phyloP scores from a whole-genome alignment of 2,329 filamentous ascomycete species.

The Ceratocystis cubensis region DNA sequence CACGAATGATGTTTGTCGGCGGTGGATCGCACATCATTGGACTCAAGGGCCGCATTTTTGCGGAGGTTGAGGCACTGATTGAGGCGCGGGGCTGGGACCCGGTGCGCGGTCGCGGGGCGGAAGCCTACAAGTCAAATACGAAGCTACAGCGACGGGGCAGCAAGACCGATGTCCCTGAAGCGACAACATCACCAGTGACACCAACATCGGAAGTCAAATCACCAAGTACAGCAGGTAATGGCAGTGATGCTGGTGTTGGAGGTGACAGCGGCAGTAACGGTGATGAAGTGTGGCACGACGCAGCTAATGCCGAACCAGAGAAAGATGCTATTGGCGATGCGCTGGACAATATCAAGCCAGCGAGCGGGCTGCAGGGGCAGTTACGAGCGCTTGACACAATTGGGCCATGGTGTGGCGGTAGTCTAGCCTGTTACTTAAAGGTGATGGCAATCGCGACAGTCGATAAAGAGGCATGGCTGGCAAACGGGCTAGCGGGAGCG shows the following conservation, averaged over 20 bases:
- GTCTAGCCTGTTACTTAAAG: conserved; percentile 54
- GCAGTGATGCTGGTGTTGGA: conserved; percentile 10
- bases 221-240: background rate
- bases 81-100: conserved; percentile 62
- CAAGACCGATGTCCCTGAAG: too few species aligned
- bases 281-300: conserved; percentile 30
- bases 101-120: conserved; percentile 57
- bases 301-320: conserved; percentile 37
- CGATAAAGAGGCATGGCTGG: conserved; percentile 58
- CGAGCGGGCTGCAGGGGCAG: conserved; percentile 37
- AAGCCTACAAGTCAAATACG: conserved; percentile 37
- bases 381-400: conserved; percentile 56
- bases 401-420: conserved; percentile 63
- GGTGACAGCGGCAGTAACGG: conserved; percentile 19
- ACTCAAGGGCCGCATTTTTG: conserved; percentile 61
- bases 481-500: conserved; percentile 52
- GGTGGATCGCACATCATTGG: conserved; percentile 69
- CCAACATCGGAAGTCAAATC: conserved; percentile 18
- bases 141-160: conserved; percentile 30
- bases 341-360: conserved; percentile 33
- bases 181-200: too few species aligned
- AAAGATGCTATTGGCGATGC: conserved; percentile 47
- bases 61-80: conserved; percentile 59
- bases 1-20: conserved; percentile 75
- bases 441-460: conserved; percentile 56